phyloP scores from a whole-genome alignment of 2,329 filamentous ascomycete species.

The Aspergillus pseudoglaucus region DNA sequence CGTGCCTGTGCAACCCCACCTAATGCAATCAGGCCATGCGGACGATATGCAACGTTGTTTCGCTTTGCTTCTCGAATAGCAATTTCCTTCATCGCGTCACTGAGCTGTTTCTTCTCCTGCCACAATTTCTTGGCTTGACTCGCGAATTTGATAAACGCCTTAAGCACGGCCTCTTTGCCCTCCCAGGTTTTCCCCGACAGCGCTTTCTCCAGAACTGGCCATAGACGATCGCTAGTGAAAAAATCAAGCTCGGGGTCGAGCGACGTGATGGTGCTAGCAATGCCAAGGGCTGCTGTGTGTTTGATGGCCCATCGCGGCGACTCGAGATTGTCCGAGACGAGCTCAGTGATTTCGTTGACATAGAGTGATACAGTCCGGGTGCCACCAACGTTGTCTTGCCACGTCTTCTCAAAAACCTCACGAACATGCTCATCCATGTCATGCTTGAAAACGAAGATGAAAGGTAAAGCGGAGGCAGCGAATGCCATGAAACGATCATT shows the following conservation, averaged over 20 bases:
- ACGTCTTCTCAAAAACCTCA: constrained; percentile 75
- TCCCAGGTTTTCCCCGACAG: constrained; percentile 85
- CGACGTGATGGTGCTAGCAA: constrained; percentile 65
- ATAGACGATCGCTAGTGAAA: constrained; percentile 58
- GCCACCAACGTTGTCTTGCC: constrained; percentile 85
- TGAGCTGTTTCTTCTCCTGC: constrained; percentile 52
- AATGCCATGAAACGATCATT: constrained; percentile 80
- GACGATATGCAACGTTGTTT: constrained; percentile 78
- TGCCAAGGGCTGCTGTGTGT: constrained; percentile 75
- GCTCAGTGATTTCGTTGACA: constrained; percentile 68
- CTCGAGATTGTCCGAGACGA: constrained; percentile 63
- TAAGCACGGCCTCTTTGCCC: constrained; percentile 79
- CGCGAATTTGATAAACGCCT: constrained; percentile 72
- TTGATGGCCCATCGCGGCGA: constrained; percentile 85
- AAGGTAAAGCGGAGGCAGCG: constrained; percentile 69
- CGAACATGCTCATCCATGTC: constrained; percentile 75
- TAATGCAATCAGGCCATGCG: constrained; percentile 64
- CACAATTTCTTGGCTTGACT: constrained; percentile 56
- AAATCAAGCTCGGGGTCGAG: constrained; percentile 54
- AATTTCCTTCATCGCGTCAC: constrained; percentile 62
- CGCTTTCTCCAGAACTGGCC: constrained; percentile 77
- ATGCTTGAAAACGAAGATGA: constrained; percentile 80
- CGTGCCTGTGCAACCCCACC: constrained; percentile 65
- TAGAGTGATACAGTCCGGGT: constrained; percentile 76
- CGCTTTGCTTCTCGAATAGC: constrained; percentile 81